Evolutionary conservation across 2,329 filamentous ascomycete species (phyloP).

Genomic region (Colletotrichum sp.): DNA sequence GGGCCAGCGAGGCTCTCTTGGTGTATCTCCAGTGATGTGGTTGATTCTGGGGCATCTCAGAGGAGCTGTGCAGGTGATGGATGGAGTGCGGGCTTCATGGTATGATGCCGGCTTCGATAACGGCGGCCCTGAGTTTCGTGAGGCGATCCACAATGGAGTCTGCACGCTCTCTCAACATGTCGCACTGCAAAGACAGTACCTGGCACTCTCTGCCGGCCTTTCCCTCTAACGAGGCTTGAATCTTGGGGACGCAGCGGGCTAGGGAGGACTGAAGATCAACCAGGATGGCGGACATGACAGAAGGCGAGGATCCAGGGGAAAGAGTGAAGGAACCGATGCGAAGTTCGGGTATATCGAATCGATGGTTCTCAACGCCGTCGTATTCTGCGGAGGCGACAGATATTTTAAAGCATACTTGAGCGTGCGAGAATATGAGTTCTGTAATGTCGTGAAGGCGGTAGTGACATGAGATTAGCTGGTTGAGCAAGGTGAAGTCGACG

Average conservation of each 20-base stretch:
- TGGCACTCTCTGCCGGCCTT: slow-evolving; percentile 18
- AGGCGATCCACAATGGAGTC: slow-evolving; percentile 25
- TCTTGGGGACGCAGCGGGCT: background rate
- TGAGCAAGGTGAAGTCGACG: slow-evolving; percentile 40
- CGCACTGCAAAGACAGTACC: slow-evolving; percentile 31
- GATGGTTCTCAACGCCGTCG: slow-evolving; percentile 28
- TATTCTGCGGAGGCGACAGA: slow-evolving; percentile 28
- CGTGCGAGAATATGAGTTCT: slow-evolving; percentile 35
- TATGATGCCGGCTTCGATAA: background rate
- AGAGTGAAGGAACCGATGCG: slow-evolving; percentile 44
- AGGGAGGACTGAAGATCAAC: slow-evolving; percentile 34
- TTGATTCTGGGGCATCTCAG: background rate
- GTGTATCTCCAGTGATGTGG: background rate
- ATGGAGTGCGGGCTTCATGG: background rate
- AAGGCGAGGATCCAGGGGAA: slow-evolving; percentile 33
- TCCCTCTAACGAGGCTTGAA: background rate
- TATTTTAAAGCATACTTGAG: slow-evolving; percentile 35
- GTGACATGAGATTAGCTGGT: slow-evolving; percentile 42
- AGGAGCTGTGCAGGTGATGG: background rate
- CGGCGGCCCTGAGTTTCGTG: background rate
- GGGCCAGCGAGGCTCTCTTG: slow-evolving; percentile 16
- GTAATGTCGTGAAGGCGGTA: slow-evolving; percentile 40
- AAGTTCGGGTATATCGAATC: slow-evolving; percentile 43
- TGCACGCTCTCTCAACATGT: slow-evolving; percentile 26
- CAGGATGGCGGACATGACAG: slow-evolving; percentile 36